A percentile compares a stretch with the other conserved stretches of the same genome.
Evolutionary conservation across 805 yeast genomes (phyloP).

Genomic region (Priceomyces melissophilus): DNA sequence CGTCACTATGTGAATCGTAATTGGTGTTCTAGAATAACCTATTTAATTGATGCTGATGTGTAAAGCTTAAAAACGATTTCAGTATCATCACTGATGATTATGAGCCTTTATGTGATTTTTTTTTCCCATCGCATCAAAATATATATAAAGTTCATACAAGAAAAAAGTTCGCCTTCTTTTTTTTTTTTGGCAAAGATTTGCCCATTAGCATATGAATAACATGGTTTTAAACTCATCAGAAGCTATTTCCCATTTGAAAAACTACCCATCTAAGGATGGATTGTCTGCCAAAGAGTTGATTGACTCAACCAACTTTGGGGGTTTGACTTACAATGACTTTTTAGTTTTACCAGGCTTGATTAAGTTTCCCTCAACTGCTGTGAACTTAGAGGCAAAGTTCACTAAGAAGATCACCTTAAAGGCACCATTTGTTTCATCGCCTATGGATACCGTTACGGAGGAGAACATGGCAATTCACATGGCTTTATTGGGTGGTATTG

Average conservation of each 20-base stretch:
- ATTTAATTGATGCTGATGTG: too few relatives aligned
- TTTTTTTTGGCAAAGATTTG: conserved; percentile 41
- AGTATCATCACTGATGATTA: not conserved
- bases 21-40: too few relatives aligned
- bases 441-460: conserved; percentile 99
- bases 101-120: not conserved
- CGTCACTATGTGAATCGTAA: too few relatives aligned
- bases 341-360: conserved; percentile 93
- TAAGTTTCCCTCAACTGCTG: conserved; percentile 76
- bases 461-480: conserved; percentile 95
- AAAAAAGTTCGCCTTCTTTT: conserved; percentile 2
- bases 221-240: conserved; percentile 43
- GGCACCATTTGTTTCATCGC: conserved; percentile 95
- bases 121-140: conserved; percentile 2
- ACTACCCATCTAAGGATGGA: conserved; percentile 78
- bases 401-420: conserved; percentile 89
- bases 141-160: conserved; percentile 1
- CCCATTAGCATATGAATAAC: conserved; percentile 18
- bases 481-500: conserved; percentile 98
- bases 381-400: conserved; percentile 77
- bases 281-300: conserved; percentile 77
- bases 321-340: conserved; percentile 96
- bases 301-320: conserved; percentile 90
- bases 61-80: too few relatives aligned
- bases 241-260: conserved; percentile 65